Percentiles rank a stretch among this genome's conserved stretches.
phyloP scores from a whole-genome alignment of 345 rosid species.

The Schrenkiella parvula region DNA sequence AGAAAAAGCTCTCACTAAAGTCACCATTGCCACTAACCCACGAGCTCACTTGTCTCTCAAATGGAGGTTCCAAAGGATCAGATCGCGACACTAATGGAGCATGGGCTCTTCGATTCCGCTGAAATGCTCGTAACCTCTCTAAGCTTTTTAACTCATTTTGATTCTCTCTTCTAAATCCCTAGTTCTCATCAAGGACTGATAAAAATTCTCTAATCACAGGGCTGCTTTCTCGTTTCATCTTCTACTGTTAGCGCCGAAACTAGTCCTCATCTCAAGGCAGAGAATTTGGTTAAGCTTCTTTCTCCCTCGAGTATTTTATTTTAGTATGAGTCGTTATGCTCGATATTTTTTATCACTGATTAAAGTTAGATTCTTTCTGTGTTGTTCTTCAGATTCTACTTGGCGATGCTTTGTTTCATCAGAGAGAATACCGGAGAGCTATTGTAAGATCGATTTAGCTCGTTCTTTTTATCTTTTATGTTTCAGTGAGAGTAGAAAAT shows the following conservation, averaged over 20 bases:
- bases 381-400: slow-evolving; percentile 63
- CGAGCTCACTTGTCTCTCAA: slow-evolving; percentile 24
- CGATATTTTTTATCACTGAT: not conserved
- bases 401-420: slow-evolving; percentile 82
- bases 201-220: slow-evolving; percentile 37
- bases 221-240: slow-evolving; percentile 82
- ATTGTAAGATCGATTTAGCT: slow-evolving; percentile 51
- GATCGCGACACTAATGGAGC: too few species aligned
- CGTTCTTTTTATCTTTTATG: not conserved
- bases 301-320: not conserved
- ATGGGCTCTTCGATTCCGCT: too few species aligned
- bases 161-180: slow-evolving; percentile 2
- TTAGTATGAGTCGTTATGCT: too few species aligned
- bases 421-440: slow-evolving; percentile 78
- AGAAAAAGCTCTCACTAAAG: not conserved
- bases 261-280: slow-evolving; percentile 82
- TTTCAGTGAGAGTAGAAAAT: not conserved
- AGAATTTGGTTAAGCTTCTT: slow-evolving; percentile 70
- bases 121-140: too few species aligned
- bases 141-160: not conserved
- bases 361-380: not conserved
- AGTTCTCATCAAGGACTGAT: not conserved
- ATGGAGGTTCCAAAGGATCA: slow-evolving; percentile 47
- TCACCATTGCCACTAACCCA: slow-evolving; percentile 12
- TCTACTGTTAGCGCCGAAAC: slow-evolving; percentile 65